These are phyloP conservation scores for Vararia minispora DNA, from an alignment of 768 basidiomycete species.

Conservation along the genomic window DNA sequence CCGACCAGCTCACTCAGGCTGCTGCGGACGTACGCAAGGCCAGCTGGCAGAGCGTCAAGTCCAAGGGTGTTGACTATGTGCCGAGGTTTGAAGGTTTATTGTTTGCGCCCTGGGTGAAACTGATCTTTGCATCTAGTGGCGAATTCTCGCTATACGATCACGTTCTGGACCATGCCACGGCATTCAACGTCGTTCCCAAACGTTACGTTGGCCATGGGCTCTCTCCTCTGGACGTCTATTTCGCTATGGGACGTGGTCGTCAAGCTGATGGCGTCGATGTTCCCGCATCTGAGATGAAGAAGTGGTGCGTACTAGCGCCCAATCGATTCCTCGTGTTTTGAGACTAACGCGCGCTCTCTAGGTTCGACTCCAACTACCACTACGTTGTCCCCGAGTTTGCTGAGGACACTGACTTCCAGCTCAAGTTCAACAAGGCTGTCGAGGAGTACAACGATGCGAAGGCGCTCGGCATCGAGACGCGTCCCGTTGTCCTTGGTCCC, in stretches of 20 bases:
- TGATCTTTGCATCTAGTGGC: conserved; percentile 44
- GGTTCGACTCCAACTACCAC: conserved; percentile 99
- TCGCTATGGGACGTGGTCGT: conserved; percentile 98
- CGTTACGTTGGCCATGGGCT: conserved; percentile 83
- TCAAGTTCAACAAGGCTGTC: conserved; percentile 91
- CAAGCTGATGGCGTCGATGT: conserved; percentile 93
- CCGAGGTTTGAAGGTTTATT: conserved; percentile 56
- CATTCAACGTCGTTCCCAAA: conserved; percentile 94
- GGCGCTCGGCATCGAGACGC: conserved; percentile 77
- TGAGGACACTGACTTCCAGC: conserved; percentile 83
- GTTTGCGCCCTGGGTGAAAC: conserved; percentile 10
- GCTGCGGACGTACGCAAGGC: conserved; percentile 82
- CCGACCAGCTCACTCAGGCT: conserved; percentile 77
- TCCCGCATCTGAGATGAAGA: conserved; percentile 98
- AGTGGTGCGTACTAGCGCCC: conserved; percentile 57
- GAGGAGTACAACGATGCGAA: conserved; percentile 94
- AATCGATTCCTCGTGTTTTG: background rate
- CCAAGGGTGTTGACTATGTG: conserved; percentile 77
- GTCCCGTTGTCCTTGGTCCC: conserved; percentile 93
- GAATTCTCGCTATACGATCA: conserved; percentile 99
- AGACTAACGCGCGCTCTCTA: conserved; percentile 19
- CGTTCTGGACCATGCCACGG: conserved; percentile 91
- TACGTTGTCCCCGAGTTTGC: conserved; percentile 96
- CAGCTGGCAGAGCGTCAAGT: conserved; percentile 82
- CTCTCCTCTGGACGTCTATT: conserved; percentile 88